Base-by-base conservation (phyloP, 176 grass and related monocot genomes). In the Ensete ventricosum region DNA sequence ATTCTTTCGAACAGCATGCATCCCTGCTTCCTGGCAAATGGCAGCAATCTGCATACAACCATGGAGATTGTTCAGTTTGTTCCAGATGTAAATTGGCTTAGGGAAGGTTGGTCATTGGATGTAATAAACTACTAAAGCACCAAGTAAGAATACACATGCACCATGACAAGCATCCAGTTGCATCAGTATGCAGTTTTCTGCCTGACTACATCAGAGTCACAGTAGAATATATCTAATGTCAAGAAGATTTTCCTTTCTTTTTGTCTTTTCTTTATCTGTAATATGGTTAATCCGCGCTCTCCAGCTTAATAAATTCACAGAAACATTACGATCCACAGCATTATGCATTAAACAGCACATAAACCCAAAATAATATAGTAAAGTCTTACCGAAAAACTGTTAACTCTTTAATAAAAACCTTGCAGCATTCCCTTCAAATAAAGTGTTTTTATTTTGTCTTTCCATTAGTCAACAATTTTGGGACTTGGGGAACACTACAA, bases 1-100 rank as follows among this genome's bases (percentile, higher is more conserved):
- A 75, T 99, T 99, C 82, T 99, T 99, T 51, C 90, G 86, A 62
- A 99, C 95, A 69, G 95, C 95, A 62, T 99, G 95, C 95, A 99
- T 99, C 14, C 95, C 95, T 5, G 95, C 95, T 87, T 99, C 95
- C 69, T 99, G 95, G 73, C 95, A 99, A 59, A 89, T 96, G 23
- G 88, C 92, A 70, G 92, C 17, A 73, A 96, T 96, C 92, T 96
- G 87, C 64, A 77, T 3, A 69, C 8, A 12, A 52, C 13, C 26
- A 58, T 50, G 11, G 27, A 60, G 51, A 62, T 52, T 17, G 29
- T 52, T n/a, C 24, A 8, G 8, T 51, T 62, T 60, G 13, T 24
- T 21, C 11, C 29, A n/a, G 14, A 50, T 65, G 11, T 11, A 50
- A 69, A n/a, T n/a, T 21, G 9, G 5, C 67, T 65, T 65, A 27